Percentiles rank a stretch among this genome's conserved stretches.
These are phyloP conservation scores for Lactarius hengduanensis DNA, from an alignment of 768 basidiomycete species.

Conservation along the genomic window DNA sequence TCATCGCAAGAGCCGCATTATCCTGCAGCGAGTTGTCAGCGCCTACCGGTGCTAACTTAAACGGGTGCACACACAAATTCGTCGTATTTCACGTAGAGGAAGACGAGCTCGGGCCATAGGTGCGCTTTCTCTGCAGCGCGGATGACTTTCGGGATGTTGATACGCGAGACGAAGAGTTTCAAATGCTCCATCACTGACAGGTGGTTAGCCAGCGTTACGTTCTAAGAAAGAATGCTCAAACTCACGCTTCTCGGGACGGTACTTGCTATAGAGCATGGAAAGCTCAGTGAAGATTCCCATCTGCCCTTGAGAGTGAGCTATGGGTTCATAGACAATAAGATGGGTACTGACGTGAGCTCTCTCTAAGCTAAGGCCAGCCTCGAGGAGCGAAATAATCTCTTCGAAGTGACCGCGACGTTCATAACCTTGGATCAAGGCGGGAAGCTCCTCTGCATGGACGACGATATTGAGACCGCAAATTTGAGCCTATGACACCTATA, in stretches of 20 bases:
- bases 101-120: slow-evolving; percentile 97
- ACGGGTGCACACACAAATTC: slow-evolving; percentile 62
- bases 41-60: background rate
- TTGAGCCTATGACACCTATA: slow-evolving; percentile 61
- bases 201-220: slow-evolving; percentile 5
- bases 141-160: slow-evolving; percentile 99
- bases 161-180: slow-evolving; percentile 91
- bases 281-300: slow-evolving; percentile 99
- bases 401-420: slow-evolving; percentile 93
- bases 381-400: slow-evolving; percentile 86
- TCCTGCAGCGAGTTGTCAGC: slow-evolving; percentile 49
- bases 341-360: slow-evolving; percentile 72
- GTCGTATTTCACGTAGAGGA: slow-evolving; percentile 98
- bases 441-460: slow-evolving; percentile 89
- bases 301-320: slow-evolving; percentile 34
- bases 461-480: slow-evolving; percentile 98
- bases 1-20: slow-evolving; percentile 98
- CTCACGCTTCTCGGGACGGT: slow-evolving; percentile 87
- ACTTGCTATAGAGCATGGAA: slow-evolving; percentile 90
- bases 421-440: slow-evolving; percentile 73
- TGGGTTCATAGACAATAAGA: slow-evolving; percentile 4
- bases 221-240: slow-evolving; percentile 18
- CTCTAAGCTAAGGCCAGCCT: slow-evolving; percentile 94
- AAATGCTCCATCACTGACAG: slow-evolving; percentile 93
- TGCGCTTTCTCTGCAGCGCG: slow-evolving; percentile 95